Percentiles rank a stretch among this genome's conserved stretches.
These are phyloP conservation scores for Blastocystis sp. DNA, from an alignment of 352 stramenopile genomes.

Conservation along the genomic window DNA sequence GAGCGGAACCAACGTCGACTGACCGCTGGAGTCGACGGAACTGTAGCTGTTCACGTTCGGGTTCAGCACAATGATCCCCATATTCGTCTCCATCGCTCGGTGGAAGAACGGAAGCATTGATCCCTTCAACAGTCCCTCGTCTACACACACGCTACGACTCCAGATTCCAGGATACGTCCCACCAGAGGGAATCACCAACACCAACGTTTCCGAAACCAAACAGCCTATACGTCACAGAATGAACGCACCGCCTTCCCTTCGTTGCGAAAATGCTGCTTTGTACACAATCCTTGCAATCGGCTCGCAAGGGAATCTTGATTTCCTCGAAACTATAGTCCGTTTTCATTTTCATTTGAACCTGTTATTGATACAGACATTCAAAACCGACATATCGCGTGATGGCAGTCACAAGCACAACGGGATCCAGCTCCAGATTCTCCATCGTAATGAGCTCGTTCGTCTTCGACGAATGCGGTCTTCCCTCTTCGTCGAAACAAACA, in stretches of 20 bases:
- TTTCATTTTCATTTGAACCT: slow-evolving; percentile 49
- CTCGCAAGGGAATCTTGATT: slow-evolving; percentile 22
- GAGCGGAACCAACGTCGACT: slow-evolving; percentile 66
- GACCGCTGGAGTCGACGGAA: slow-evolving; percentile 41
- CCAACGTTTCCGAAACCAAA: slow-evolving; percentile 58
- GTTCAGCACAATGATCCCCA: slow-evolving; percentile 75
- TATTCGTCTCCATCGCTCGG: slow-evolving; percentile 71
- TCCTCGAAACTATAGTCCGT: slow-evolving; percentile 28
- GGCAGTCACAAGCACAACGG: slow-evolving; percentile 20
- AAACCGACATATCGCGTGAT: slow-evolving; percentile 17
- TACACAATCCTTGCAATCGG: slow-evolving; percentile 16
- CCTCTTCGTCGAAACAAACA: background rate
- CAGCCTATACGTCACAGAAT: background rate
- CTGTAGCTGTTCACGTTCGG: slow-evolving; percentile 71
- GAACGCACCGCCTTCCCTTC: background rate
- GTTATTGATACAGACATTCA: background rate
- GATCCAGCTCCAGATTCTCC: background rate
- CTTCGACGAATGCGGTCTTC: background rate
- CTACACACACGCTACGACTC: slow-evolving; percentile 71
- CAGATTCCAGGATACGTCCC: slow-evolving; percentile 72
- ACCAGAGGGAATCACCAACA: slow-evolving; percentile 72
- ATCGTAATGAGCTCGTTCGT: slow-evolving; percentile 4
- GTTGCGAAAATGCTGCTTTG: slow-evolving; percentile 38
- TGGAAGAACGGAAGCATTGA: slow-evolving; percentile 75
- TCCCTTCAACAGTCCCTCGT: slow-evolving; percentile 68